A percentile compares a stretch with the other conserved stretches of the same genome.
These are phyloP conservation scores for Oryza brachyantha DNA, from an alignment of 176 grass and related monocot species.

Conservation along the genomic window DNA sequence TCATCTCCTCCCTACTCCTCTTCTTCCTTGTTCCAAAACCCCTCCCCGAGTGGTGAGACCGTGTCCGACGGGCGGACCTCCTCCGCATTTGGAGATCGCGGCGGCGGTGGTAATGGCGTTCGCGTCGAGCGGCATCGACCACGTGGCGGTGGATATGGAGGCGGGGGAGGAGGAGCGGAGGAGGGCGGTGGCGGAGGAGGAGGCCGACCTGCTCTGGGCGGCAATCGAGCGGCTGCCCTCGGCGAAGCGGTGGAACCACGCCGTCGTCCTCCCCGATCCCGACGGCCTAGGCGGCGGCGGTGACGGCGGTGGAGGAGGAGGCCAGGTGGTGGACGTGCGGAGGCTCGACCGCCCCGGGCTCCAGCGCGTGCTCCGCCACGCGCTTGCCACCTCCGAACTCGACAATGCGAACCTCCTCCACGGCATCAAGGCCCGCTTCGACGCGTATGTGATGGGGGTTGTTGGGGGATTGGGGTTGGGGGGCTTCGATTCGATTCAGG, in stretches of 20 bases:
- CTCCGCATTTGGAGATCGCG: not conserved
- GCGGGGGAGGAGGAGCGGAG: not conserved
- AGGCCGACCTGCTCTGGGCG: constrained; percentile 62
- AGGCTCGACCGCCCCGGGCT: constrained; percentile 39
- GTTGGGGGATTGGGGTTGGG: too few relatives aligned
- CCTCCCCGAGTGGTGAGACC: not conserved
- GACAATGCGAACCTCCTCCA: constrained; percentile 61
- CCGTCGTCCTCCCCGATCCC: constrained; percentile 31
- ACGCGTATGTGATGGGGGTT: constrained; percentile 30
- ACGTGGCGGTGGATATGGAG: constrained; percentile 42
- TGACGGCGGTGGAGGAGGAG: not conserved
- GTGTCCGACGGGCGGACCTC: too few relatives aligned
- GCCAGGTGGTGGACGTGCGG: constrained; percentile 52
- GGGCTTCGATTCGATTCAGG: not conserved
- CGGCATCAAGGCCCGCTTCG: constrained; percentile 54
- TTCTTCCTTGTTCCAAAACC: not conserved
- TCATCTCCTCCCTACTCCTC: too few relatives aligned
- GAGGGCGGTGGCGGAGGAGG: constrained; percentile 22
- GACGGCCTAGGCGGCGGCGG: too few relatives aligned
- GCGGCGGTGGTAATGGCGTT: constrained; percentile 27
- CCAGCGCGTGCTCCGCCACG: constrained; percentile 48
- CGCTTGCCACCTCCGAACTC: constrained; percentile 52
- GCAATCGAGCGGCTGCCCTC: constrained; percentile 57
- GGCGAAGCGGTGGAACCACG: constrained; percentile 38
- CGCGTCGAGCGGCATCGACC: constrained; percentile 29